Evolutionary conservation across 352 stramenopile species (phyloP), one percentile per base, ranked within the genome.

Genomic region (Phytophthora palmivora): DNA sequence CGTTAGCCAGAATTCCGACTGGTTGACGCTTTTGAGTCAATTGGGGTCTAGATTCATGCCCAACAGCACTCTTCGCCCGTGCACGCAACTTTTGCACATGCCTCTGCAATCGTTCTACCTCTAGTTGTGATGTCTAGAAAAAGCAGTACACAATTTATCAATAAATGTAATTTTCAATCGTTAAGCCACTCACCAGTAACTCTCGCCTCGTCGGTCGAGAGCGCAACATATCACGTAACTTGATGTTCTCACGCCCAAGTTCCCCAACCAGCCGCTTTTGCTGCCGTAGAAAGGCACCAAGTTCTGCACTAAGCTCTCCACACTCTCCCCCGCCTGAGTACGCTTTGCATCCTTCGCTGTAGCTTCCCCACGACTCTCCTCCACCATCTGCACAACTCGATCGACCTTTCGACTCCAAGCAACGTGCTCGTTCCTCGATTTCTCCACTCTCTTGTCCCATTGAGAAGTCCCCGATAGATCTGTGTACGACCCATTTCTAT

Each of bases 221-320:
- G 34, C 46, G 41, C 14, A 79, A 11, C 58, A 61, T 68, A 34
- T 74, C 67, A 8, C 71, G 67, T 7, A 79, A 58, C 36, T 73
- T 58, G 28, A 11, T 39, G 21, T 79, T 79, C 26, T 79, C 67
- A 11, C 63, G 43, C 26, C 49, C 53, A 28, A 79, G 37, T 2
- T 76, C 54, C 15, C 7, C 30, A 22, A 76, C 45, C 10, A 73
- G 49, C 15, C n/a, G 19, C 21, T 53, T 66, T 44, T 76, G 67
- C 19, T 71, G 56, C 28, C 30, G 36, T 8, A 79, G 9, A 45
- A 76, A 76, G 55, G 26, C 9, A 33, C 34, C 4, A 76, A 33
- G 12, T 39, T 51, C 22, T 50, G 22, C 18, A 74, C 21, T 18
- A 39, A 8, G 22, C 6, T 45, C 12, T 58, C 46, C 4, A 43